A percentile compares a stretch with the other conserved stretches of the same genome.
These are phyloP conservation scores for Copromyces sp. DNA, from an alignment of 495 filamentous ascomycete genomes.

Conservation along the genomic window DNA sequence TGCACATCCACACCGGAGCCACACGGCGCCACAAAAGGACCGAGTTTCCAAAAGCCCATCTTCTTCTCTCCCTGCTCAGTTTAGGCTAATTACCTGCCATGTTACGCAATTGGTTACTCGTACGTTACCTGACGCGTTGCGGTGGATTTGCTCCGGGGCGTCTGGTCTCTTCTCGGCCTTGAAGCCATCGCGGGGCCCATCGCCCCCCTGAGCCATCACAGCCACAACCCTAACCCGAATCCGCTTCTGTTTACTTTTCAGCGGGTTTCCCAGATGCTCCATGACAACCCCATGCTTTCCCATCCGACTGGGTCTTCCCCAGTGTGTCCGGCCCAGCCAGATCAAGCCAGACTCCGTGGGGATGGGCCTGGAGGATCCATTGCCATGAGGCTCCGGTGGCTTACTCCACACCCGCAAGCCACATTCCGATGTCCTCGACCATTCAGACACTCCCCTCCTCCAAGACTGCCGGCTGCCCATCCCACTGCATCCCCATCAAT, in stretches of 20 bases:
- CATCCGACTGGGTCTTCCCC: neutral
- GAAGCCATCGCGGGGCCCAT: neutral
- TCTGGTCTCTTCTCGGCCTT: neutral
- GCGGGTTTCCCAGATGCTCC: neutral
- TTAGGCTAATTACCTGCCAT: neutral
- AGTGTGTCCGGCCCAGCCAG: neutral
- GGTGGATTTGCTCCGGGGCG: neutral
- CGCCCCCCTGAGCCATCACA: neutral
- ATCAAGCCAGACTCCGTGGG: neutral
- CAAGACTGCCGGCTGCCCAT: neutral
- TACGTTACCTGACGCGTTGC: neutral
- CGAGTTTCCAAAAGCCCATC: neutral
- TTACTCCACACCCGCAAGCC: neutral
- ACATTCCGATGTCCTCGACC: neutral
- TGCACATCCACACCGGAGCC: conserved; percentile 7
- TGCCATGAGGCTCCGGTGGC: neutral
- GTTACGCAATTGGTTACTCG: neutral
- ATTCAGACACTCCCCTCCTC: neutral
- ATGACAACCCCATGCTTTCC: neutral
- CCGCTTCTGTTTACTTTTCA: neutral
- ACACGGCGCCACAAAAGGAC: neutral
- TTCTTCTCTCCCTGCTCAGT: neutral
- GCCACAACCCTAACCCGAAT: neutral
- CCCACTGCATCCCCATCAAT: neutral
- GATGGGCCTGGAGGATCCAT: neutral